A percentile compares a stretch with the other conserved stretches of the same genome.
These are phyloP conservation scores for Verruconis gallopava DNA, from an alignment of 2,329 filamentous ascomycete genomes.

Conservation along the genomic window DNA sequence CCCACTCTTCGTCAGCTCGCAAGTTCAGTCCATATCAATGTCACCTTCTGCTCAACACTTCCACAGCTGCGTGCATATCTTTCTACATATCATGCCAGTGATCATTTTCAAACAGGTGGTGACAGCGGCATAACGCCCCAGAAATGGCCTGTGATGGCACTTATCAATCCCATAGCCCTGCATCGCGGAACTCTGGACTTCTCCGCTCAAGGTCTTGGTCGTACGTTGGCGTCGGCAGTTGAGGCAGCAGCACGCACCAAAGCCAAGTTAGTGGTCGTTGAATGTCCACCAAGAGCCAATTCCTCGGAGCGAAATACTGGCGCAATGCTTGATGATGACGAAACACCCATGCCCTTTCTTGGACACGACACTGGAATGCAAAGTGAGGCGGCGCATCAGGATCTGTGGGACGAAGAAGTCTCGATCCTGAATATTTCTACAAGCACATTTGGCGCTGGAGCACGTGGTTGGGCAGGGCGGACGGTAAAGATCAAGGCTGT, in stretches of 20 bases:
- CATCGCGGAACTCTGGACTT: constrained; percentile 60
- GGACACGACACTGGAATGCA: constrained; percentile 45
- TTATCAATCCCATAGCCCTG: constrained; percentile 52
- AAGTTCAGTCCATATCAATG: constrained; percentile 52
- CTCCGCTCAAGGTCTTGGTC: constrained; percentile 59
- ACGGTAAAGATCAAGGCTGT: constrained; percentile 31
- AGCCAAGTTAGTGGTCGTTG: constrained; percentile 29
- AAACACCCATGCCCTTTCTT: constrained; percentile 42
- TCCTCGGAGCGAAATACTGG: not conserved
- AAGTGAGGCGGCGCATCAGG: constrained; percentile 16
- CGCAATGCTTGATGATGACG: constrained; percentile 50
- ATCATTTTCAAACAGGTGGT: no score
- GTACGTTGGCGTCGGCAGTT: constrained; percentile 48
- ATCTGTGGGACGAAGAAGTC: constrained; percentile 33
- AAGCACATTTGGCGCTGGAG: constrained; percentile 24
- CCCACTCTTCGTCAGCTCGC: constrained; percentile 36
- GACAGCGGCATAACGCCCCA: no score
- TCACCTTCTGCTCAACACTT: constrained; percentile 63
- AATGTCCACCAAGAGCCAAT: constrained; percentile 18
- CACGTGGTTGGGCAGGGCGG: constrained; percentile 35
- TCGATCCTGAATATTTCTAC: constrained; percentile 36
- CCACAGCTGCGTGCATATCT: constrained; percentile 68
- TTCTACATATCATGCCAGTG: constrained; percentile 34
- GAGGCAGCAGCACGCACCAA: constrained; percentile 39
- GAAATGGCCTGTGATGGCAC: constrained; percentile 32